Percentiles rank a stretch among this genome's conserved stretches.
Evolutionary conservation across 768 basidiomycete genomes (phyloP).

Genomic region (Tricholoma flavovirens): DNA sequence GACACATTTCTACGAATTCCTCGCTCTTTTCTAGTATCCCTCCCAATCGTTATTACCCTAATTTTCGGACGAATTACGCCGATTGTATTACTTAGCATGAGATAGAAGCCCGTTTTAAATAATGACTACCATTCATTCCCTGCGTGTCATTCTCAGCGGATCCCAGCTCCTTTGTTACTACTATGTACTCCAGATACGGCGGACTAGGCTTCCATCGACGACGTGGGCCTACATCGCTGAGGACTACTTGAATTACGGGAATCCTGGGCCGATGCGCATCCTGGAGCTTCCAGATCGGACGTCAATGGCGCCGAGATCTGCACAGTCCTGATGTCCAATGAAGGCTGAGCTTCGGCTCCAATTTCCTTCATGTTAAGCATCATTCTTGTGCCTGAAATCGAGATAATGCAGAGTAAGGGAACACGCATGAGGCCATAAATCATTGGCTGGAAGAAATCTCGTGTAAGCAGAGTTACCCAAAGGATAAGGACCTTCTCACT

Average conservation of each 20-base stretch:
- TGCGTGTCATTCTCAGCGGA: too few relatives aligned
- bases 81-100: background rate
- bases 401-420: background rate
- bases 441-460: background rate
- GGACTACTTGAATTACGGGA: too few relatives aligned
- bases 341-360: background rate
- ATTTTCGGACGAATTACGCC: background rate
- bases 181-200: too few relatives aligned
- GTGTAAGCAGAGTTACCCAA: background rate
- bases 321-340: background rate
- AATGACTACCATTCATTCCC: too few relatives aligned
- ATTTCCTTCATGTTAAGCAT: background rate
- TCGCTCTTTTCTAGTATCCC: background rate
- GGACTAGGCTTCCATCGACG: too few relatives aligned
- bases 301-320: background rate
- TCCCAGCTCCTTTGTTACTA: too few relatives aligned
- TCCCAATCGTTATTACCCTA: background rate
- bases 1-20: background rate
- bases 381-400: background rate
- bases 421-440: background rate
- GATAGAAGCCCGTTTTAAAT: background rate
- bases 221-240: too few relatives aligned
- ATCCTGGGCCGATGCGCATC: too few relatives aligned
- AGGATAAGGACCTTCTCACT: background rate
- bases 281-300: background rate